Evolutionary conservation across 2,329 filamentous ascomycete genomes (phyloP).

Genomic region (Sclerotinia glacialis): DNA sequence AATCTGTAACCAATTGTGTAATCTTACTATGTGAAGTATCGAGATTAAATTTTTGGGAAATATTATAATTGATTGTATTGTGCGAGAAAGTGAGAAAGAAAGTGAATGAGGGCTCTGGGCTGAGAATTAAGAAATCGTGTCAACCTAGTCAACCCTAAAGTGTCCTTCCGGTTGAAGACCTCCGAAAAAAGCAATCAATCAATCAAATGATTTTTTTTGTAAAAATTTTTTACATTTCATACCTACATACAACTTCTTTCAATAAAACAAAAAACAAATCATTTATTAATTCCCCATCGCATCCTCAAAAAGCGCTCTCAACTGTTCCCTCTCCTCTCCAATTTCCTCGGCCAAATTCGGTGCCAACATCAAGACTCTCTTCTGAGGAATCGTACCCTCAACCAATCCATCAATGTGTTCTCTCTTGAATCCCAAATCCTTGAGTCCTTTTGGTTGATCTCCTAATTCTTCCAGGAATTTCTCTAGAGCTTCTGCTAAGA

Average conservation of each 20-base stretch:
- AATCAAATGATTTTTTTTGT: too few species aligned
- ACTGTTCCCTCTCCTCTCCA: constrained; percentile 67
- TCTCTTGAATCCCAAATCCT: constrained; percentile 73
- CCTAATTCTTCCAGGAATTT: constrained; percentile 80
- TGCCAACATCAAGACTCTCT: constrained; percentile 84
- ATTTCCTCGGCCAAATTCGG: constrained; percentile 73
- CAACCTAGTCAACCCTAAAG: too few species aligned
- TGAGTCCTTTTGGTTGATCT: constrained; percentile 85
- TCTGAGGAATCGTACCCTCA: constrained; percentile 92
- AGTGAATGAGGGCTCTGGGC: too few species aligned
- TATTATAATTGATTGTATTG: not conserved
- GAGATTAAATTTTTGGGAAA: not conserved
- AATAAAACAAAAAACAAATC: not conserved
- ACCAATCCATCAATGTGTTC: constrained; percentile 79
- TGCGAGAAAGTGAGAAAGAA: not conserved
- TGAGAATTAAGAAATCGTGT: too few species aligned
- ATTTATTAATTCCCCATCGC: constrained; percentile 42
- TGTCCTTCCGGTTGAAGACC: not conserved
- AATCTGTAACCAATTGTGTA: not conserved
- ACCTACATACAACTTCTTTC: not conserved
- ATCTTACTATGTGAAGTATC: too few species aligned
- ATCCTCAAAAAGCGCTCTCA: constrained; percentile 66
- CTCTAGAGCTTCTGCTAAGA: constrained; percentile 77
- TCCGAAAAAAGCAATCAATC: not conserved
- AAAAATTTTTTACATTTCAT: not conserved